Evolutionary conservation across 1,139 yeast genomes (phyloP).

Genomic region (Pichia sp.): DNA sequence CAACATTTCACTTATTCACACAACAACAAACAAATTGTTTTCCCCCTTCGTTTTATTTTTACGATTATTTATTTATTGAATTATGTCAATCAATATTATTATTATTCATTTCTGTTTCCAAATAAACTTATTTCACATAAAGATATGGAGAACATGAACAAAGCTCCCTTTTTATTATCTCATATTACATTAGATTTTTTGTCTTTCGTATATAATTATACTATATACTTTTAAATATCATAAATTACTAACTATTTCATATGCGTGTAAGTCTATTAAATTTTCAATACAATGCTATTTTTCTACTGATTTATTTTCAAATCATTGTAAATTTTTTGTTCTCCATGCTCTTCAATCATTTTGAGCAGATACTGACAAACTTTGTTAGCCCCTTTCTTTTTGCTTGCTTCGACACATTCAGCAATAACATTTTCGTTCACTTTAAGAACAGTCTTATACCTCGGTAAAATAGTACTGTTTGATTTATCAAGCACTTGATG

Average conservation of each 20-base stretch:
- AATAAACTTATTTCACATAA: background rate
- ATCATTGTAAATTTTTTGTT: slow-evolving; percentile 11
- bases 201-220: slow-evolving; percentile 4
- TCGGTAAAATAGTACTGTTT: slow-evolving; percentile 24
- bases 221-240: slow-evolving; percentile 2
- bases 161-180: slow-evolving; percentile 1
- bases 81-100: slow-evolving; percentile 2
- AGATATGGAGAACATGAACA: background rate
- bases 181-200: slow-evolving; percentile 4
- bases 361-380: slow-evolving; percentile 43
- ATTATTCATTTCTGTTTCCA: slow-evolving; percentile 16
- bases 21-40: no score
- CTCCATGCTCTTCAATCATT: slow-evolving; percentile 16
- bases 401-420: slow-evolving; percentile 35
- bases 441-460: slow-evolving; percentile 34
- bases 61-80: slow-evolving; percentile 8
- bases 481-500: slow-evolving; percentile 22
- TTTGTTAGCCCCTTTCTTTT: slow-evolving; percentile 39
- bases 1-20: background rate
- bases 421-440: slow-evolving; percentile 36
- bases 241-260: no score
- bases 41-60: slow-evolving; percentile 5
- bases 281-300: no score
- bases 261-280: no score
- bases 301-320: no score